Evolutionary conservation across 306 rosid species (phyloP).

Genomic region (Amphicarpaea edgeworthii): DNA sequence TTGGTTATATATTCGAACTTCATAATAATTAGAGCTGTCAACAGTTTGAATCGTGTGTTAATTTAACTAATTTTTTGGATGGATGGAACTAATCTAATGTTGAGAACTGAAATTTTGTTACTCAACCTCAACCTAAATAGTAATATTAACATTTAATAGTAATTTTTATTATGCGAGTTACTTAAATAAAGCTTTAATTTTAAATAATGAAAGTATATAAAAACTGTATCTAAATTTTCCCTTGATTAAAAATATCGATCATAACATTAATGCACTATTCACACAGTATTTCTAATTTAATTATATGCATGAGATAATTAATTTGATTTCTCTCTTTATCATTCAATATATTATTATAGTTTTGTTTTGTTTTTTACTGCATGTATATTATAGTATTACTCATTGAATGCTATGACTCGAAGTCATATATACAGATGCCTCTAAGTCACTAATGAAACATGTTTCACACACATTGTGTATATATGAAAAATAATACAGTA

Average conservation of each 20-base stretch:
- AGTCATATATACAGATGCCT: too few species aligned
- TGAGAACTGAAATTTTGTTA: neutral
- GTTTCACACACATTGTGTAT: too few species aligned
- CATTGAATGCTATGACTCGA: too few species aligned
- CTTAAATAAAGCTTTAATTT: neutral
- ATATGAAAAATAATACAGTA: constrained; percentile 7
- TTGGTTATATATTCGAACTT: neutral
- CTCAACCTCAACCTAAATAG: too few species aligned
- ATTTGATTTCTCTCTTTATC: neutral
- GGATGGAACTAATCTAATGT: neutral
- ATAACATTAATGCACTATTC: neutral
- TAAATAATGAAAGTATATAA: neutral
- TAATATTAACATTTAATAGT: neutral
- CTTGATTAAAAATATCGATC: neutral
- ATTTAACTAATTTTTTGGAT: too few species aligned
- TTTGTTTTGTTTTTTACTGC: too few species aligned
- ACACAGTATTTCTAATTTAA: neutral
- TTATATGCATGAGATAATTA: neutral
- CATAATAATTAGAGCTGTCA: neutral
- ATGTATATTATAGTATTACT: too few species aligned
- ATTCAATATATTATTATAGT: too few species aligned
- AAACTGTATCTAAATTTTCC: neutral
- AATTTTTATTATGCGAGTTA: neutral
- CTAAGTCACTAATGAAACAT: too few species aligned
- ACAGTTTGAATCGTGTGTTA: neutral